Conservation (phyloP, 2,329 filamentous ascomycete genomes). For the Monosporascus sp. region DNA sequence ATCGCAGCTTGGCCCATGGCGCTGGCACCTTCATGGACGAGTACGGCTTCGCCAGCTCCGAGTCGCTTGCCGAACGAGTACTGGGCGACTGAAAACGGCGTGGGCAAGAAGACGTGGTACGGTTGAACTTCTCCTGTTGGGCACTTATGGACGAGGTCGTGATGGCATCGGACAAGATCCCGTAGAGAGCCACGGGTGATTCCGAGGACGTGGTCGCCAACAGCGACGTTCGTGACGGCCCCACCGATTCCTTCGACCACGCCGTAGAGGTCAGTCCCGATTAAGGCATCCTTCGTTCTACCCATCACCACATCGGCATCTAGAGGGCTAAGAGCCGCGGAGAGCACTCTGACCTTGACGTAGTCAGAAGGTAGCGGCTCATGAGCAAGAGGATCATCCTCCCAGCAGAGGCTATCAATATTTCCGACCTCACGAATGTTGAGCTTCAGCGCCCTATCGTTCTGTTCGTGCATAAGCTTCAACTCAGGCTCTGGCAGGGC, state of each 20-base stretch:
- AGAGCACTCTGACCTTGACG: slow-evolving; percentile 35
- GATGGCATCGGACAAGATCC: slow-evolving; percentile 28
- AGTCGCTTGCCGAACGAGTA: slow-evolving; percentile 34
- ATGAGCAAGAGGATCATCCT: slow-evolving; percentile 7
- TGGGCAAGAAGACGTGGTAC: slow-evolving; percentile 26
- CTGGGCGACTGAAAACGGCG: slow-evolving; percentile 36
- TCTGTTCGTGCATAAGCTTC: slow-evolving; percentile 5
- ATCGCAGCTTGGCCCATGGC: slow-evolving; percentile 40
- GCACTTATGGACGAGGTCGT: slow-evolving; percentile 30
- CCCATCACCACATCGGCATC: slow-evolving; percentile 34
- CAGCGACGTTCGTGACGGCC: slow-evolving; percentile 23
- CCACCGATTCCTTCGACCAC: slow-evolving; percentile 29
- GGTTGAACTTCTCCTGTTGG: slow-evolving; percentile 4
- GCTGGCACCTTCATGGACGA: slow-evolving; percentile 41
- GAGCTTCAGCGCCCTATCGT: slow-evolving; percentile 11
- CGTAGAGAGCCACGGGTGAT: slow-evolving; percentile 32
- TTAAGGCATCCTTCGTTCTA: slow-evolving; percentile 19
- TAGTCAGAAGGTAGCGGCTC: slow-evolving; percentile 24
- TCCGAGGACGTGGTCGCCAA: slow-evolving; percentile 38
- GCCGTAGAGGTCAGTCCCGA: slow-evolving; percentile 40
- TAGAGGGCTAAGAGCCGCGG: slow-evolving; percentile 28
- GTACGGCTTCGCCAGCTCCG: slow-evolving; percentile 25
- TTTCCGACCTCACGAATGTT: slow-evolving; percentile 9
- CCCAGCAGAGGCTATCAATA: slow-evolving; percentile 11
- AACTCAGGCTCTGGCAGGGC: slow-evolving; percentile 3